Conservation (phyloP, 768 basidiomycete genomes). For the Tricholoma flavovirens region DNA sequence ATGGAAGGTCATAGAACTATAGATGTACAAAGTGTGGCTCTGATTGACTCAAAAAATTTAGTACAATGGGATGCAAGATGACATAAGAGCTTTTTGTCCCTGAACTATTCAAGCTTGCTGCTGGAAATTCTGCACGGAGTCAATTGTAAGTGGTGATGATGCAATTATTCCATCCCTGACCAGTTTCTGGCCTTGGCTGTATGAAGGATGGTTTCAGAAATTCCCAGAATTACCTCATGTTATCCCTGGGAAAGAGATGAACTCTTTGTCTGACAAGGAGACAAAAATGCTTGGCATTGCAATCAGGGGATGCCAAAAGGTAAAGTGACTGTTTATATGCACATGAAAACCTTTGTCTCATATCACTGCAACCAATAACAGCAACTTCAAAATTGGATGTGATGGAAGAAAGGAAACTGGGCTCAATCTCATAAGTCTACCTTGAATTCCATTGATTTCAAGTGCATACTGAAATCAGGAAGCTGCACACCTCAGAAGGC, state of each 20-base stretch:
- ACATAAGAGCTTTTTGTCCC: background rate
- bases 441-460: background rate
- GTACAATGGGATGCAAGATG: background rate
- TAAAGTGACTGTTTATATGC: background rate
- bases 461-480: background rate
- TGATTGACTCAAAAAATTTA: no score
- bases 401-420: background rate
- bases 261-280: background rate
- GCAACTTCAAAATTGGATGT: background rate
- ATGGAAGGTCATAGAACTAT: background rate
- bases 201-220: background rate
- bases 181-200: background rate
- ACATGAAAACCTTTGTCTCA: background rate
- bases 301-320: background rate
- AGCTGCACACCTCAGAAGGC: background rate
- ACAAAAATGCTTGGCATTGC: background rate
- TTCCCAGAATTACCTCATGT: no score
- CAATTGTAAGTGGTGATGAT: background rate
- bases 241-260: background rate
- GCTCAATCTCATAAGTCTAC: background rate
- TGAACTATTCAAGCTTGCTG: background rate
- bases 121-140: background rate
- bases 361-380: background rate
- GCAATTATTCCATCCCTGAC: background rate
- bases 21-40: background rate